Evolutionary conservation across 495 filamentous ascomycete species (phyloP).

Genomic region (Aspergillus sparsus): DNA sequence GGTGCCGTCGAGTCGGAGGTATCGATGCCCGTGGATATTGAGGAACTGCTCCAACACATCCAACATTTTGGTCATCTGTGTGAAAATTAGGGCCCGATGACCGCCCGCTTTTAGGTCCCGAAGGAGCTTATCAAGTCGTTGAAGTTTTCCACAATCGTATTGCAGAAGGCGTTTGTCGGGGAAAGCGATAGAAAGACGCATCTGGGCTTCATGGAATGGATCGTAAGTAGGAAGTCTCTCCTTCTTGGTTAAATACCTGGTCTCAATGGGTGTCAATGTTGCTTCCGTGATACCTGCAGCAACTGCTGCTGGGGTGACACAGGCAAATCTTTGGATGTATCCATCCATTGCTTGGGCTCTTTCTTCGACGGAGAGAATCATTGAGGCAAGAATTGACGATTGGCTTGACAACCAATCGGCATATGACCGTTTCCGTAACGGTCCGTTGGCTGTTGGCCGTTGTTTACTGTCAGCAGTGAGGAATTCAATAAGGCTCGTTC

Average conservation of each 20-base stretch:
- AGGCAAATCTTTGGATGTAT: slow-evolving; percentile 83
- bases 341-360: slow-evolving; percentile 69
- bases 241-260: slow-evolving; percentile 50
- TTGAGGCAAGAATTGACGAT: slow-evolving; percentile 66
- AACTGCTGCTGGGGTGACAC: slow-evolving; percentile 84
- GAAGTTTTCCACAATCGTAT: slow-evolving; percentile 97
- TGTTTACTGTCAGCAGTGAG: slow-evolving; percentile 62
- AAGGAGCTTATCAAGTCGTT: slow-evolving; percentile 83
- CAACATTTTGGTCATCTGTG: slow-evolving; percentile 98
- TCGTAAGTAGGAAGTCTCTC: slow-evolving; percentile 65
- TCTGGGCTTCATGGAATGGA: slow-evolving; percentile 90
- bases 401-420: slow-evolving; percentile 74
- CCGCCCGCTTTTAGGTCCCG: slow-evolving; percentile 85
- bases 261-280: slow-evolving; percentile 65
- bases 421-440: slow-evolving; percentile 43
- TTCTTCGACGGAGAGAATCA: slow-evolving; percentile 72
- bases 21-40: slow-evolving; percentile 96
- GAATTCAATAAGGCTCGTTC: slow-evolving; percentile 69
- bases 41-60: slow-evolving; percentile 97
- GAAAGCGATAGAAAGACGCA: slow-evolving; percentile 93
- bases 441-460: slow-evolving; percentile 41
- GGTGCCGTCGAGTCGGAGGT: slow-evolving; percentile 89
- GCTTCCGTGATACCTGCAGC: slow-evolving; percentile 73
- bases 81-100: slow-evolving; percentile 95
- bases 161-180: slow-evolving; percentile 93